Evolutionary conservation across 495 filamentous ascomycete genomes (phyloP).

Genomic region (Lepraria neglecta): DNA sequence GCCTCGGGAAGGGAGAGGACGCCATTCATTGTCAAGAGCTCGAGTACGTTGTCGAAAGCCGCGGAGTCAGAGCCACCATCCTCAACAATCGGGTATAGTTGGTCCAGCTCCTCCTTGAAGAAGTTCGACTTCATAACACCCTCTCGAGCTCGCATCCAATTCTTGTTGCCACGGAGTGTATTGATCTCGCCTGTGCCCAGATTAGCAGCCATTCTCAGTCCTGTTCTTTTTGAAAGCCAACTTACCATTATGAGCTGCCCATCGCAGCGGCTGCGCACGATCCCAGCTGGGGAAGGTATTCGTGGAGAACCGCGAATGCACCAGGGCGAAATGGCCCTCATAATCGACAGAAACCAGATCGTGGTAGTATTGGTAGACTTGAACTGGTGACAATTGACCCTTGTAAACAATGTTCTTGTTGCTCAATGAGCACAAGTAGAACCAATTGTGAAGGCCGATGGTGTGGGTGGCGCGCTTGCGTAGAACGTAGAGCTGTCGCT

Average conservation of each 20-base stretch:
- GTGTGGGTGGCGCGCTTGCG: slow-evolving; percentile 92
- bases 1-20: slow-evolving; percentile 95
- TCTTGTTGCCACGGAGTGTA: slow-evolving; percentile 97
- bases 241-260: slow-evolving; percentile 95
- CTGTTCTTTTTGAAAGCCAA: slow-evolving; percentile 17
- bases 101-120: slow-evolving; percentile 89
- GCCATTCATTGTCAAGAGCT: slow-evolving; percentile 92
- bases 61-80: slow-evolving; percentile 97
- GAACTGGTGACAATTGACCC: slow-evolving; percentile 89
- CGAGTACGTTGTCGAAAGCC: slow-evolving; percentile 96
- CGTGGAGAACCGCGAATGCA: slow-evolving; percentile 97
- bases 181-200: slow-evolving; percentile 73
- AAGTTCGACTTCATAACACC: slow-evolving; percentile 90
- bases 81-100: slow-evolving; percentile 91
- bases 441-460: slow-evolving; percentile 97
- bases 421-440: slow-evolving; percentile 95
- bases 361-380: slow-evolving; percentile 99
- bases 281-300: slow-evolving; percentile 99
- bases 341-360: slow-evolving; percentile 97
- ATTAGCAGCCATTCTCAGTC: slow-evolving; percentile 32
- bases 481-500: slow-evolving; percentile 88
- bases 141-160: slow-evolving; percentile 99
- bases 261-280: slow-evolving; percentile 91
- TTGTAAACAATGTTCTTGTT: slow-evolving; percentile 99
- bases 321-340: slow-evolving; percentile 94